phyloP scores from a whole-genome alignment of 345 rosid species.

The Lumnitzera littorea region DNA sequence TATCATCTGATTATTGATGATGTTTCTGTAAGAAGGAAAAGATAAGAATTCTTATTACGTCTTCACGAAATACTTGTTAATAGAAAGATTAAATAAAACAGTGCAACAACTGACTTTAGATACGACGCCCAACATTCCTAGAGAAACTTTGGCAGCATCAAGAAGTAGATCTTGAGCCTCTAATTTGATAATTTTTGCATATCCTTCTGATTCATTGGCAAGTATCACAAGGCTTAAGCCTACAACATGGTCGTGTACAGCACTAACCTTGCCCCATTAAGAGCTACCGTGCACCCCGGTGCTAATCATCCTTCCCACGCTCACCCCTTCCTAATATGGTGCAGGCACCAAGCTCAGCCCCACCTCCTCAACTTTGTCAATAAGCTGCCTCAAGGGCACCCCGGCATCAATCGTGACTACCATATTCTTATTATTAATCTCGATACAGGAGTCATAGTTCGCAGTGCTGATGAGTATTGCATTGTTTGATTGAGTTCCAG shows the following conservation, averaged over 20 bases:
- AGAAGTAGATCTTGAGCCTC: constrained; percentile 48
- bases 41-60: no score
- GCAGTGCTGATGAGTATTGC: constrained; percentile 61
- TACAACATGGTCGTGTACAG: constrained; percentile 78
- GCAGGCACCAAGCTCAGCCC: constrained; percentile 68
- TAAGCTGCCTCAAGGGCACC: constrained; percentile 33
- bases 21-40: no score
- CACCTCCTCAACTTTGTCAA: constrained; percentile 52
- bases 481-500: constrained; percentile 15
- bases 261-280: constrained; percentile 86
- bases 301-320: constrained; percentile 65
- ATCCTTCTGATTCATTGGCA: constrained; percentile 42
- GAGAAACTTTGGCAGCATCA: constrained; percentile 65
- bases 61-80: no score
- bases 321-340: constrained; percentile 93
- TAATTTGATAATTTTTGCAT: constrained; percentile 47
- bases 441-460: constrained; percentile 34
- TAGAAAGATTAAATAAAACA: no score
- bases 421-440: constrained; percentile 35
- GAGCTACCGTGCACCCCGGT: constrained; percentile 94
- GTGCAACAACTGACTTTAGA: constrained; percentile 47
- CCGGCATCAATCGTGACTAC: constrained; percentile 36
- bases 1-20: no score
- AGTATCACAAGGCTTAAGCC: constrained; percentile 64
- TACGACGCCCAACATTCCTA: constrained; percentile 70